phyloP scores from a whole-genome alignment of 2,329 filamentous ascomycete genomes.

The Tolypocladium tundrense region DNA sequence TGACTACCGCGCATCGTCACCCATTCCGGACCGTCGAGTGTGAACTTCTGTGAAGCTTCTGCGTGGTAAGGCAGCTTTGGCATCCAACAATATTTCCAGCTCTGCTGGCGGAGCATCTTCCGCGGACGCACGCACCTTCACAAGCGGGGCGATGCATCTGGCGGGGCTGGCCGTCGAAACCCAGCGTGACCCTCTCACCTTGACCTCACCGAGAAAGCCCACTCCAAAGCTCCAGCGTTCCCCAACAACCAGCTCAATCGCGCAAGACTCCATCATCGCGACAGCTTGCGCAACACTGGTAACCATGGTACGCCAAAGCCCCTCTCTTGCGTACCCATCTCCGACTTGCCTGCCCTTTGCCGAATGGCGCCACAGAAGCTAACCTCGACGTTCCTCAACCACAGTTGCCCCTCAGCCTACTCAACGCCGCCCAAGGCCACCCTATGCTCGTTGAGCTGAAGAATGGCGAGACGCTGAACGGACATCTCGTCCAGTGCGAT shows the following conservation, averaged over 20 bases:
- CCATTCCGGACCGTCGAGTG: not conserved
- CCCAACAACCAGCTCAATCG: not conserved
- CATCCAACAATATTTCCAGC: not conserved
- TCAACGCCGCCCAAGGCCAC: slow-evolving; percentile 93
- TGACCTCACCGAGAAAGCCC: not conserved
- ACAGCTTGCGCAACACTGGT: not conserved
- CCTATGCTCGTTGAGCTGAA: slow-evolving; percentile 97
- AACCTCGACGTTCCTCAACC: slow-evolving; percentile 5
- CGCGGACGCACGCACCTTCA: not conserved
- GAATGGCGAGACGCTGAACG: slow-evolving; percentile 95
- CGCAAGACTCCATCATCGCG: not conserved
- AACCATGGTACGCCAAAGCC: not conserved
- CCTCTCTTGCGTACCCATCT: not conserved
- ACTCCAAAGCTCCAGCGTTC: not conserved
- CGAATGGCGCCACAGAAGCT: slow-evolving; percentile 5
- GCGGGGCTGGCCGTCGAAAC: slow-evolving; percentile 9
- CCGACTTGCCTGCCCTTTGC: not conserved
- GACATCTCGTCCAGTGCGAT: slow-evolving; percentile 91
- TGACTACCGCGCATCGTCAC: slow-evolving; percentile 17
- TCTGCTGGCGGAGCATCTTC: not conserved
- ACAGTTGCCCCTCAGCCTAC: slow-evolving; percentile 65
- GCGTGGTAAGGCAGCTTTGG: not conserved
- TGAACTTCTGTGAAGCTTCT: not conserved
- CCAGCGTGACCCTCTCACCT: slow-evolving; percentile 7
- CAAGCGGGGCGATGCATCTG: slow-evolving; percentile 17